Percentiles rank a stretch among this genome's conserved stretches.
These are phyloP conservation scores for Candida takata DNA, from an alignment of 805 yeast genomes.

Conservation along the genomic window DNA sequence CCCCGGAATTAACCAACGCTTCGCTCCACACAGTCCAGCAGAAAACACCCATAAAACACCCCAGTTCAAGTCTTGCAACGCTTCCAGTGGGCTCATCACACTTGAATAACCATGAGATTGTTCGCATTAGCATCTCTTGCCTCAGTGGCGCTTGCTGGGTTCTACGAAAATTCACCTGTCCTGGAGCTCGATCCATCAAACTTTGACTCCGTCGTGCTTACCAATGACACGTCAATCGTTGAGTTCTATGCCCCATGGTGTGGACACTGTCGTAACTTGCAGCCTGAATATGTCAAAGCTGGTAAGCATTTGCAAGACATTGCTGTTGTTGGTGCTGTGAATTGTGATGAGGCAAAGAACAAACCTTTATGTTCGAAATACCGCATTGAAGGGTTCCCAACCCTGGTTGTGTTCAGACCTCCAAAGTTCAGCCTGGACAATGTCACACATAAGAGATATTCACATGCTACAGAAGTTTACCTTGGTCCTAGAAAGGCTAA, in stretches of 20 bases:
- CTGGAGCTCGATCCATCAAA: slow-evolving; percentile 48
- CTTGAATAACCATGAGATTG: not conserved
- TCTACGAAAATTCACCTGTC: slow-evolving; percentile 31
- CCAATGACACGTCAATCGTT: slow-evolving; percentile 76
- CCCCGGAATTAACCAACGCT: too few species aligned
- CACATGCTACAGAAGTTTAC: slow-evolving; percentile 50
- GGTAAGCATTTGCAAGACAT: slow-evolving; percentile 52
- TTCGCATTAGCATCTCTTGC: not conserved
- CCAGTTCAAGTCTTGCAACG: not conserved
- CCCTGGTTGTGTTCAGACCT: slow-evolving; percentile 76
- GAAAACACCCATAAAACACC: not conserved
- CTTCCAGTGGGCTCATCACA: not conserved
- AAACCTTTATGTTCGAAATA: slow-evolving; percentile 61
- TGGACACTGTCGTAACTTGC: slow-evolving; percentile 78
- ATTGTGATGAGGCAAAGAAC: slow-evolving; percentile 71
- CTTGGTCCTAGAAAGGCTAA: slow-evolving; percentile 54
- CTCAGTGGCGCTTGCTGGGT: slow-evolving; percentile 4
- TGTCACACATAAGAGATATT: slow-evolving; percentile 16
- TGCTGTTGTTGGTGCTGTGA: slow-evolving; percentile 70
- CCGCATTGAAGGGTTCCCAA: slow-evolving; percentile 75
- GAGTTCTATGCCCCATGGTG: slow-evolving; percentile 98
- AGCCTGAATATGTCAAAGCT: slow-evolving; percentile 55
- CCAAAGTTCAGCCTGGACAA: slow-evolving; percentile 44
- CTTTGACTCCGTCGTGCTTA: slow-evolving; percentile 55
- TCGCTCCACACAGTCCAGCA: too few species aligned